Conservation (phyloP, 2,329 filamentous ascomycete genomes). For the Colletotrichum camelliae region DNA sequence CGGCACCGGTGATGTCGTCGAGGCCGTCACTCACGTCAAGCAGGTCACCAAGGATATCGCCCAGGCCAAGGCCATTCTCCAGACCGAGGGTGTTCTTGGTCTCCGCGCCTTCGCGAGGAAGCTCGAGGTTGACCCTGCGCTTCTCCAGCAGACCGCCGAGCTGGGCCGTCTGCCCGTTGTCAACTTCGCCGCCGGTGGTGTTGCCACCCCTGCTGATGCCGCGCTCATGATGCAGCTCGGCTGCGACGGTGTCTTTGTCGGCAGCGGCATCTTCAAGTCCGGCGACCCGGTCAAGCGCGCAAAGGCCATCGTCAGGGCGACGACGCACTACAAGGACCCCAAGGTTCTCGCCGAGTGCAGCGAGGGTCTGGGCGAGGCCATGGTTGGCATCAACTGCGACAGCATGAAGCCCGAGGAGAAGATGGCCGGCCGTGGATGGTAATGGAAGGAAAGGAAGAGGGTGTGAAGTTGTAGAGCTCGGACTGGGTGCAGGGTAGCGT, state of each 20-base stretch:
- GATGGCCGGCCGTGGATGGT: constrained; percentile 88
- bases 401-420: constrained; percentile 80
- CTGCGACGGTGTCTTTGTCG: constrained; percentile 97
- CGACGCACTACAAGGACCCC: constrained; percentile 87
- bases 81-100: constrained; percentile 53
- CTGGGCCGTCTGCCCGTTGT: constrained; percentile 90
- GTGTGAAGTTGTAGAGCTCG: not conserved
- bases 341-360: constrained; percentile 87
- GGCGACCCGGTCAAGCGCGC: constrained; percentile 90
- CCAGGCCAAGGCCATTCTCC: constrained; percentile 77
- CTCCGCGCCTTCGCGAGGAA: constrained; percentile 79
- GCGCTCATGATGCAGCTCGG: constrained; percentile 98
- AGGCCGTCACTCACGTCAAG: constrained; percentile 96
- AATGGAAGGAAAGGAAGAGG: constrained; percentile 30
- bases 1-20: constrained; percentile 94
- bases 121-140: constrained; percentile 76
- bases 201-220: constrained; percentile 98
- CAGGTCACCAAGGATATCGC: constrained; percentile 85
- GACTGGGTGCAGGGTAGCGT: not conserved
- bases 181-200: constrained; percentile 97
- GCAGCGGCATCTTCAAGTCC: constrained; percentile 96
- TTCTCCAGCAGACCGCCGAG: constrained; percentile 87
- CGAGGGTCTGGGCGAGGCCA: constrained; percentile 91
- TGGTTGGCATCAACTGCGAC: constrained; percentile 92
- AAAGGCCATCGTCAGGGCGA: constrained; percentile 92